Percentiles rank a stretch among this genome's conserved stretches.
Evolutionary conservation across 192 early-diverging fungal species (phyloP).

Genomic region (Coemansia umbellata): DNA sequence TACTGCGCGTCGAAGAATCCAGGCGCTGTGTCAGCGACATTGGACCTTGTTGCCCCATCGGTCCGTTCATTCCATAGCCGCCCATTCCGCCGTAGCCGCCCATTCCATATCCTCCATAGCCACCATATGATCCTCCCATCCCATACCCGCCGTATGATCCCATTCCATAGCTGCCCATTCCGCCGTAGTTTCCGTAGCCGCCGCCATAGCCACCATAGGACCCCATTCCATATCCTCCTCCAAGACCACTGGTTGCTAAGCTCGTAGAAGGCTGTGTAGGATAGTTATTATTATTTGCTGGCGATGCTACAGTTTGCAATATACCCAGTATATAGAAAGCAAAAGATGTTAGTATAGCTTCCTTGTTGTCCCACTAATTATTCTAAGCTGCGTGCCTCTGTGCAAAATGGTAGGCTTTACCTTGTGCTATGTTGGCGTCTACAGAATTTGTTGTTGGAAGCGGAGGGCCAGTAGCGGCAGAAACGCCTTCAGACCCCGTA

Average conservation of each 20-base stretch:
- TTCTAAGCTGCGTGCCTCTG: too few species aligned
- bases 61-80: constrained; percentile 57
- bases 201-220: constrained; percentile 49
- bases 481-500: not conserved
- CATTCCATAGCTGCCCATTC: constrained; percentile 41
- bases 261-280: not conserved
- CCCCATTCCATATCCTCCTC: constrained; percentile 39
- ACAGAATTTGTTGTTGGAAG: constrained; percentile 24
- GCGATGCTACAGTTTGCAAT: too few species aligned
- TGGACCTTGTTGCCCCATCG: constrained; percentile 55
- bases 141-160: constrained; percentile 44
- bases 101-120: constrained; percentile 48
- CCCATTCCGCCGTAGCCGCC: constrained; percentile 54
- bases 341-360: too few species aligned
- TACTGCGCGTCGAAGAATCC: constrained; percentile 85
- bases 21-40: constrained; percentile 73
- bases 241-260: not conserved
- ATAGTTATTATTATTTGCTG: not conserved
- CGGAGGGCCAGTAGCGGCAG: constrained; percentile 8
- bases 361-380: too few species aligned
- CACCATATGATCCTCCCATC: constrained; percentile 52
- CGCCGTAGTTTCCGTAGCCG: constrained; percentile 23
- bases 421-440: constrained; percentile 22
- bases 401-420: too few species aligned
- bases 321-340: too few species aligned